These are phyloP conservation scores for Caloboletus firmus DNA, from an alignment of 1,284 basidiomycete genomes.

Conservation along the genomic window DNA sequence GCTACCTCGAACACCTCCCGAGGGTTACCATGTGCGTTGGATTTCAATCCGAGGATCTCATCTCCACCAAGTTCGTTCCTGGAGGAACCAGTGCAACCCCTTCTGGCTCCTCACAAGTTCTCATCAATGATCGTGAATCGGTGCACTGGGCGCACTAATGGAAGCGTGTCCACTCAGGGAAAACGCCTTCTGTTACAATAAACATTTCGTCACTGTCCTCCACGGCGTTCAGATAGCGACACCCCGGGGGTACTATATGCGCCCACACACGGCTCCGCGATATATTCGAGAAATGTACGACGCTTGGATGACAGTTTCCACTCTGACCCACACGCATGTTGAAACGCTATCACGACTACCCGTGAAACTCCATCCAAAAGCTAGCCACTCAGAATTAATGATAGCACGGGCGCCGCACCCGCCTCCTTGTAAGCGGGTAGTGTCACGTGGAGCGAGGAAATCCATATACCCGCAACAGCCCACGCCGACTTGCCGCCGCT, in stretches of 20 bases:
- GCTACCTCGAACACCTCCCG: slow-evolving; percentile 3
- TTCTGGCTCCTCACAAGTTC: slow-evolving; percentile 3
- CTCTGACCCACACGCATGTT: neutral
- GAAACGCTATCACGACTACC: neutral
- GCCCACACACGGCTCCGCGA: too few species aligned
- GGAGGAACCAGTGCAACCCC: slow-evolving; percentile 1
- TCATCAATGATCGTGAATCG: slow-evolving; percentile 26
- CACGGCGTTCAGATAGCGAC: slow-evolving; percentile 1
- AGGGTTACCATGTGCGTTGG: slow-evolving; percentile 1
- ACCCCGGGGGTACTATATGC: neutral
- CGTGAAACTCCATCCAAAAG: neutral
- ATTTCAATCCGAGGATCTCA: slow-evolving; percentile 26
- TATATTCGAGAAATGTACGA: neutral
- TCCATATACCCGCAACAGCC: neutral
- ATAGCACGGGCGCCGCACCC: neutral
- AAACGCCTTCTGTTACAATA: slow-evolving; percentile 11
- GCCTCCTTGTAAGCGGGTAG: neutral
- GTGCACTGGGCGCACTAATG: neutral
- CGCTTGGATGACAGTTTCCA: neutral
- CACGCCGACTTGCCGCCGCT: slow-evolving; percentile 10
- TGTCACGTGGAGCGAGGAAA: slow-evolving; percentile 3
- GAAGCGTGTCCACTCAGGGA: slow-evolving; percentile 1
- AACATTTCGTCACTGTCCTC: neutral
- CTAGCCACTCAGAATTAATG: neutral
- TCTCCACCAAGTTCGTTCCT: slow-evolving; percentile 2